phyloP scores from a whole-genome alignment of 108 stramenopile species.

The Skeletonema tropicum region DNA sequence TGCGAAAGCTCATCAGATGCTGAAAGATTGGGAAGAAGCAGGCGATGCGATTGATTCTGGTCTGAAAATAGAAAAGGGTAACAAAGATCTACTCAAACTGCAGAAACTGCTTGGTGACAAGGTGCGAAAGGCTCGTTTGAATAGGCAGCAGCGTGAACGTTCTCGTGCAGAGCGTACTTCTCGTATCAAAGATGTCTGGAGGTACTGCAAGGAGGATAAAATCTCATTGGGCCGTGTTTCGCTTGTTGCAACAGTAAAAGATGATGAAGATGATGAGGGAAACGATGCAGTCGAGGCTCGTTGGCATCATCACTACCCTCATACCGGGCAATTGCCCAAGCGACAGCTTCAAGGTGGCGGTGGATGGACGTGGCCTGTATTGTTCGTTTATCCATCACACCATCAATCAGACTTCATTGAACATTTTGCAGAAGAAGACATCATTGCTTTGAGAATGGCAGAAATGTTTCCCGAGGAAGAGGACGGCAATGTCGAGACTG shows the following conservation, averaged over 20 bases:
- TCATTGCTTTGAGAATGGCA: constrained; percentile 84
- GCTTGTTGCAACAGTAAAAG: constrained; percentile 75
- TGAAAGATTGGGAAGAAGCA: constrained; percentile 83
- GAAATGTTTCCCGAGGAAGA: constrained; percentile 89
- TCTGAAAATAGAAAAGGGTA: constrained; percentile 59
- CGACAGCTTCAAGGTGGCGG: constrained; percentile 14
- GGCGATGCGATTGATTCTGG: constrained; percentile 85
- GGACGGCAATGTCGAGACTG: constrained; percentile 51
- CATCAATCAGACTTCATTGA: constrained; percentile 87
- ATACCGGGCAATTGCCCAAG: constrained; percentile 74
- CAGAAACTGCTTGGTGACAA: constrained; percentile 60
- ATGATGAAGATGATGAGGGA: constrained; percentile 72
- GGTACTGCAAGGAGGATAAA: constrained; percentile 72
- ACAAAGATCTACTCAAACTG: constrained; percentile 74
- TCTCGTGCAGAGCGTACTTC: constrained; percentile 75
- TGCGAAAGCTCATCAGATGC: constrained; percentile 82
- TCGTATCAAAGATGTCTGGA: constrained; percentile 87
- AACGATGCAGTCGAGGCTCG: constrained; percentile 60
- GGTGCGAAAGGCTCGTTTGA: constrained; percentile 68
- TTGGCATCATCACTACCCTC: constrained; percentile 89
- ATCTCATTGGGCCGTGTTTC: constrained; percentile 80
- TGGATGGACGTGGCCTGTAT: constrained; percentile 81
- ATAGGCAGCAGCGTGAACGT: constrained; percentile 80
- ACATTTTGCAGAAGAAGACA: constrained; percentile 75
- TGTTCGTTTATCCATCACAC: constrained; percentile 89